A percentile compares a stretch with the other conserved stretches of the same genome.
Evolutionary conservation across 2,329 filamentous ascomycete species (phyloP).

Genomic region (Neophaeococcomyces aloes): DNA sequence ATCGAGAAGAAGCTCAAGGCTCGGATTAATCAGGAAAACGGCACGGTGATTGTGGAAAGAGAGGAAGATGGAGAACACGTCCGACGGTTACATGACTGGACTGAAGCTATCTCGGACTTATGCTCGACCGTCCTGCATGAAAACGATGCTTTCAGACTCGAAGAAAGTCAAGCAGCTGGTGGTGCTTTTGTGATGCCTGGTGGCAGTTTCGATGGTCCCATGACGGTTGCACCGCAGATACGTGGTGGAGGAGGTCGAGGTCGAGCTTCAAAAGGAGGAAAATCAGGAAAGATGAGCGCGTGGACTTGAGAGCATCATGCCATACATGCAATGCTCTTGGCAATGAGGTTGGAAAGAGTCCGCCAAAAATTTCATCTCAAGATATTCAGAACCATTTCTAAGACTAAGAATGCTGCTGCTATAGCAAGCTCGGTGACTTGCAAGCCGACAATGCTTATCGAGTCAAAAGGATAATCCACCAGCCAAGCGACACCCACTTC

Average conservation of each 20-base stretch:
- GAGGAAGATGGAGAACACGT: constrained; percentile 53
- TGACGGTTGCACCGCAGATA: neutral
- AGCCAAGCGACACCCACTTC: no score
- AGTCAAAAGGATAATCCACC: no score
- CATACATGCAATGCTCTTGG: no score
- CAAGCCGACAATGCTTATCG: no score
- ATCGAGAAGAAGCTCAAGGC: constrained; percentile 78
- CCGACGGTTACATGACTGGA: constrained; percentile 62
- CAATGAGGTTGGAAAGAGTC: no score
- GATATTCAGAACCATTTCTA: no score
- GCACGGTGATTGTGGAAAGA: constrained; percentile 70
- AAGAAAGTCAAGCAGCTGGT: constrained; percentile 27
- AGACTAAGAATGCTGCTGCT: no score
- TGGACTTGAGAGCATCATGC: neutral
- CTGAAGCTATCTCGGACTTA: constrained; percentile 55
- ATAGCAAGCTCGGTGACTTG: no score
- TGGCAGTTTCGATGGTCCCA: constrained; percentile 2
- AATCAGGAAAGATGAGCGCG: constrained; percentile 5
- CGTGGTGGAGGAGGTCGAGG: constrained; percentile 3
- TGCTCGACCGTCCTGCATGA: constrained; percentile 66
- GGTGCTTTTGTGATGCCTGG: neutral
- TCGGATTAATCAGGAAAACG: constrained; percentile 78
- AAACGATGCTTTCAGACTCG: constrained; percentile 53
- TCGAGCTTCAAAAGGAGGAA: constrained; percentile 1
- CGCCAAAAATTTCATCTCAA: no score